These are phyloP conservation scores for Tetrahymena malaccensis DNA, from an alignment of 73 alveolate species.

Conservation along the genomic window DNA sequence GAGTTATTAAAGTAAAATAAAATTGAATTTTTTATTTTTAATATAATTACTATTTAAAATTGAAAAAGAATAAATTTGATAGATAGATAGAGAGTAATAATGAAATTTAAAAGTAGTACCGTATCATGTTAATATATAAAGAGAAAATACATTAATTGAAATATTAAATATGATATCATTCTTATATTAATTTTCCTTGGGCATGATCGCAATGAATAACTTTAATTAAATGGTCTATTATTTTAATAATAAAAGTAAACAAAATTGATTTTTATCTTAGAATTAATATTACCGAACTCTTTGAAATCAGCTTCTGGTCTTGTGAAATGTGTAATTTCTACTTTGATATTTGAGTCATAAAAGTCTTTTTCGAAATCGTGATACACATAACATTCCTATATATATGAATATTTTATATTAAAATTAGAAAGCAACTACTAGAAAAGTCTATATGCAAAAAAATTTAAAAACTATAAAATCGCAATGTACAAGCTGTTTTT, in stretches of 20 bases:
- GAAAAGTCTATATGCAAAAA: neutral
- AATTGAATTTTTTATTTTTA: too few species aligned
- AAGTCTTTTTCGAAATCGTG: conserved; percentile 39
- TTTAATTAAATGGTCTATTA: neutral
- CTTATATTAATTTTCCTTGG: neutral
- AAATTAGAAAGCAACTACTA: neutral
- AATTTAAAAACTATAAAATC: neutral
- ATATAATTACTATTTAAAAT: too few species aligned
- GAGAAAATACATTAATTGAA: neutral
- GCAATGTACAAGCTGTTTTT: neutral
- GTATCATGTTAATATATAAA: too few species aligned
- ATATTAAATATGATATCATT: neutral
- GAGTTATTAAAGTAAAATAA: too few species aligned
- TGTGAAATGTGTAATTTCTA: conserved; percentile 20
- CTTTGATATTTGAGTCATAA: conserved; percentile 3
- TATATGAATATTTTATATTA: neutral
- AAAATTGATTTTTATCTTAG: neutral
- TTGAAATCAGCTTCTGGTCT: conserved; percentile 36
- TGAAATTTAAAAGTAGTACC: neutral
- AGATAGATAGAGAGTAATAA: too few species aligned
- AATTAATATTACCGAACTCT: conserved; percentile 8
- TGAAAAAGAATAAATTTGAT: too few species aligned
- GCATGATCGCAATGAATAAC: neutral
- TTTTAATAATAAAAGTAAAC: neutral
- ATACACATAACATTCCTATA: neutral